Conservation (phyloP, 2,329 filamentous ascomycete genomes). For the Fusarium pseudograminearum region DNA sequence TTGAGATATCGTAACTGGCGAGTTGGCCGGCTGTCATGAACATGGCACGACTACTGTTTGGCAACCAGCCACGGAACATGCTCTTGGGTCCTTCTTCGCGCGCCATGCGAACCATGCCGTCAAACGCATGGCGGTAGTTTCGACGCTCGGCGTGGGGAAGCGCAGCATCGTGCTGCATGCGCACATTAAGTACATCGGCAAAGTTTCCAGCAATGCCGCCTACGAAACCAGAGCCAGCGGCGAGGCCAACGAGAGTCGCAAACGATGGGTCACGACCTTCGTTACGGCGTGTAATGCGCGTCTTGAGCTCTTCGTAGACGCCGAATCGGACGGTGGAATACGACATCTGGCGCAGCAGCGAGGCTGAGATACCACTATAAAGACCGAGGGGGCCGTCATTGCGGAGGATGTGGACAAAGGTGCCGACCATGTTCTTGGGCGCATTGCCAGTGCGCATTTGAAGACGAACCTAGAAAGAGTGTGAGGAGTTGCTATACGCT, state of each 20-base stretch:
- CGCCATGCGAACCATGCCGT: constrained; percentile 89
- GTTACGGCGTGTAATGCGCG: constrained; percentile 64
- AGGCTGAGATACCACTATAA: constrained; percentile 92
- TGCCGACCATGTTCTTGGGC: constrained; percentile 85
- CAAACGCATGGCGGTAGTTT: constrained; percentile 89
- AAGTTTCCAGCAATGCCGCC: constrained; percentile 94
- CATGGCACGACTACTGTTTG: constrained; percentile 83
- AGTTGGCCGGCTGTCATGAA: constrained; percentile 89
- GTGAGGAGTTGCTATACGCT: constrained; percentile 12
- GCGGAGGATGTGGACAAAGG: constrained; percentile 83
- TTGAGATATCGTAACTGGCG: constrained; percentile 87
- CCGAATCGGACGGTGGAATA: constrained; percentile 98
- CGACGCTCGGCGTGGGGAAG: constrained; percentile 79
- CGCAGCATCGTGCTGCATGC: constrained; percentile 94
- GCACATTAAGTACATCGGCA: constrained; percentile 95
- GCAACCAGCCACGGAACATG: constrained; percentile 87
- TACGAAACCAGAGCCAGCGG: constrained; percentile 84
- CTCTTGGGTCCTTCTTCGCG: constrained; percentile 81
- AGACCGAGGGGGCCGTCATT: constrained; percentile 82
- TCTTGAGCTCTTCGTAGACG: constrained; percentile 94
- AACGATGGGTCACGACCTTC: constrained; percentile 71
- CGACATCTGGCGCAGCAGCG: constrained; percentile 91
- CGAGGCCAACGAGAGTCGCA: constrained; percentile 82
- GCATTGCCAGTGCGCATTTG: constrained; percentile 84
- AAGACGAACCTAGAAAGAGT: constrained; percentile 75